phyloP scores from a whole-genome alignment of 768 basidiomycete genomes.

The Exidia glandulosa region DNA sequence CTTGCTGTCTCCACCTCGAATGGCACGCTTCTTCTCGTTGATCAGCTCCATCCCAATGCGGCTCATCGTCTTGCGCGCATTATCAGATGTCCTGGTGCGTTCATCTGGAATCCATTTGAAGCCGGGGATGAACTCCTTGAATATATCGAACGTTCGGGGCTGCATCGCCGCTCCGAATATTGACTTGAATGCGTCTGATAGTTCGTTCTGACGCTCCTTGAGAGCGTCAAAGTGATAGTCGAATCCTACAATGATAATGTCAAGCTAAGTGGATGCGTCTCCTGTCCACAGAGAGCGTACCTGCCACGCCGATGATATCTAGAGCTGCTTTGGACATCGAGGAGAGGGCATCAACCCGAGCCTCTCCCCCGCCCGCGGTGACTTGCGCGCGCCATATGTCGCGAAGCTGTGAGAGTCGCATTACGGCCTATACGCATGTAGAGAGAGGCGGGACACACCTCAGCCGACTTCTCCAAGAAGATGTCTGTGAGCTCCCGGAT shows the following conservation, averaged over 20 bases:
- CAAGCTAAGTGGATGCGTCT: background rate
- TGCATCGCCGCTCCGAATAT: constrained; percentile 9
- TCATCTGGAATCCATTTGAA: background rate
- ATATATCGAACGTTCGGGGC: background rate
- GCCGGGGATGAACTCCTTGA: background rate
- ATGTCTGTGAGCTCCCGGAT: constrained; percentile 46
- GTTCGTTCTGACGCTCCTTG: constrained; percentile 17
- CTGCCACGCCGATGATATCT: constrained; percentile 15
- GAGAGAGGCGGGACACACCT: constrained; percentile 22
- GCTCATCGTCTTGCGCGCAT: constrained; percentile 6
- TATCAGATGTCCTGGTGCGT: background rate
- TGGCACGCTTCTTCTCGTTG: constrained; percentile 22
- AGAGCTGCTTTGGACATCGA: constrained; percentile 9
- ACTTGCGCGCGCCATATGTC: constrained; percentile 1
- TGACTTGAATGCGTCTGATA: constrained; percentile 18
- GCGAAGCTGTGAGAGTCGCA: background rate
- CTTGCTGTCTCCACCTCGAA: constrained; percentile 3
- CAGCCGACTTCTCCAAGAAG: constrained; percentile 43
- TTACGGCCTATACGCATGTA: background rate
- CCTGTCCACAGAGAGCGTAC: background rate
- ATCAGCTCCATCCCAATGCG: constrained; percentile 20
- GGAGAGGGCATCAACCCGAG: background rate
- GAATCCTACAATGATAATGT: constrained; percentile 15
- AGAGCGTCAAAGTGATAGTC: constrained; percentile 24
- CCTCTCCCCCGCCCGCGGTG: background rate